Base-by-base conservation (phyloP, 768 basidiomycete species). In the Phlegmacium glaucopus region DNA sequence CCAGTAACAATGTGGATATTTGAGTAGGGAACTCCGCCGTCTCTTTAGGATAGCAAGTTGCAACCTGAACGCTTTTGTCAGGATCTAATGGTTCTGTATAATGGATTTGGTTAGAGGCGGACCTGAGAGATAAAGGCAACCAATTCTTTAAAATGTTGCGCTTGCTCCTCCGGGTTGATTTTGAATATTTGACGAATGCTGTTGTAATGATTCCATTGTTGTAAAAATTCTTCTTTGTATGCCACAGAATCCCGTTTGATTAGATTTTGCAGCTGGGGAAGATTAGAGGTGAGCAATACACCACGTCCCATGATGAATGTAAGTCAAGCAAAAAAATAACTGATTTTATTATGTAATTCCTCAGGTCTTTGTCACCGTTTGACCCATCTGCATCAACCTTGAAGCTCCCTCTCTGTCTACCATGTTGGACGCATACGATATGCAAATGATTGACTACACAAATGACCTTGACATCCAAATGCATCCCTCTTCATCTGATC, bases 201-300 rank as follows among this genome's bases (percentile, higher is more conserved):
- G 56, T 88, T 81, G 69, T 94, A 98, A 65, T 95, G 91, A 50
- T 90, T 90, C 87, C 93, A 96, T 75, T 99, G 95, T 54, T 92
- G 92, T 12, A 94, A 62, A 57, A 98, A 99, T 58, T 99, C 96
- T 51, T 98, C 95, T 62, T 82, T 87, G 73, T 99, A 98, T 0
- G 81, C 85, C 8, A 71, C 66, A 3, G 95, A 90, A 64, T 96
- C 92, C 37, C 96, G 80, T 63, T 99, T 99, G 65, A 99, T 94
- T 44, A 98, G 76, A 63, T 97, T 97, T 65, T 98, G 95, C 7
- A 99, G 77, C 61, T 96, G 92, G 0, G 96, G 94, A 8, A 97
- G 80, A 61, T 95, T 95, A 12, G 89, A 80, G 27, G 90, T 86
- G 55, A 95, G 78, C 46, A 93, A 77, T 43, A 87, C 75, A 41